Base-by-base conservation (phyloP, 768 basidiomycete genomes). In the Imleria badia region DNA sequence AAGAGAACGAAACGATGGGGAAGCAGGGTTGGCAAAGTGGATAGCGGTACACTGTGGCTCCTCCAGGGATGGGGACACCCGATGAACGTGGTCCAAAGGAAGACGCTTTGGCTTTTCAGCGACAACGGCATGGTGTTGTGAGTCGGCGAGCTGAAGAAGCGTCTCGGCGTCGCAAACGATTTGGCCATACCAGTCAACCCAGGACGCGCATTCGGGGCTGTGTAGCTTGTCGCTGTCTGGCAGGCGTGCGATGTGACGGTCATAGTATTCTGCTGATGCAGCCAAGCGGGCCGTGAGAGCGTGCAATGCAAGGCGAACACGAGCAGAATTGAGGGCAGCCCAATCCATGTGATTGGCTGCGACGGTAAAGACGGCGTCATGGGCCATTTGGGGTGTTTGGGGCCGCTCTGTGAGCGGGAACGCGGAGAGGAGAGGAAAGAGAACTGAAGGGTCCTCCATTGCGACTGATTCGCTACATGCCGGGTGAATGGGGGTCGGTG, bases 171-270 rank as follows among this genome's bases (percentile, higher is more conserved):
- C 84, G 64, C 91, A 94, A 2, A 87, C 78, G 26, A 83, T 76
- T 45, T 81, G 68, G 2, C 91, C 90, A 64, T 91, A 87, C 91
- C 89, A 91, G 52, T 89, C 89, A 12, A 90, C 86, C 91, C 87
- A 94, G 13, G 86, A 86, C 3, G 78, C 84, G 61, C 86, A 89
- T 13, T 69, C 59, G 13, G 57, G 50, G 15, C 17, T 51, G 15
- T 35, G 22, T 33, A 66, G 72, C 66, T 60, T 71, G 57, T 71
- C 64, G 38, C 29, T 58, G 30, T 64, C 59, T 11, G 51, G 15
- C 56, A 51, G 62, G 60, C 44, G 55, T 46, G 59, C 73, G 66
- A 49, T 72, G 65, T 60, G 75, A 67, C 46, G 68, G 61, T 60
- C 67, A 62, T 93, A 95, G 66, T 85, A 84, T 48, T 87, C 80